These are phyloP conservation scores for Euphorbia pulcherrima DNA, from an alignment of 345 rosid species.

Conservation along the genomic window DNA sequence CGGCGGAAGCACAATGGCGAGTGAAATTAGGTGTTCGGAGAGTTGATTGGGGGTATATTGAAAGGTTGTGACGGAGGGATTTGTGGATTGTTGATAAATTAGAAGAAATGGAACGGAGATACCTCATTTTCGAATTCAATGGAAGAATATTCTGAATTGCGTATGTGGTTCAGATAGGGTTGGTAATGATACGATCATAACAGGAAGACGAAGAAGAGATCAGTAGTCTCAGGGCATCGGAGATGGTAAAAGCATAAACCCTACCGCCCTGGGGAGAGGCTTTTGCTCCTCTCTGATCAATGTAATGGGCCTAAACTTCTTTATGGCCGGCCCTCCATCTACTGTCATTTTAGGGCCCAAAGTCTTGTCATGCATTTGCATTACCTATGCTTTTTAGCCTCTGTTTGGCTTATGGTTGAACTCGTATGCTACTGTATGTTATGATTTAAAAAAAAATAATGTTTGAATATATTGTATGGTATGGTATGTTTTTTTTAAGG, in stretches of 20 bases:
- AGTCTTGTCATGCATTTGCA: too few species aligned
- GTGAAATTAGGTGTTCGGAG: not conserved
- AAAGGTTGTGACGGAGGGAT: constrained; percentile 14
- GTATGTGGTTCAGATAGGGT: not conserved
- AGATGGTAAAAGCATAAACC: constrained; percentile 8
- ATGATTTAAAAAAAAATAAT: too few species aligned
- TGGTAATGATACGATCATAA: not conserved
- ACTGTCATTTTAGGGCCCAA: not conserved
- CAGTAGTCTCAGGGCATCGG: not conserved
- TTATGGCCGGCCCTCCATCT: not conserved
- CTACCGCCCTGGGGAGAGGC: not conserved
- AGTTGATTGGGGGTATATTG: not conserved
- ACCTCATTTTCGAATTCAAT: constrained; percentile 32
- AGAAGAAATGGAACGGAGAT: constrained; percentile 41
- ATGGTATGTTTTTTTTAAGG: too few species aligned
- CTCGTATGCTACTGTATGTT: too few species aligned
- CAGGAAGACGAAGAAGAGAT: not conserved
- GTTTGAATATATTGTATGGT: too few species aligned
- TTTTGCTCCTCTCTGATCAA: not conserved
- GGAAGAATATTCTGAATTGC: not conserved
- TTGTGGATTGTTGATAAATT: constrained; percentile 31
- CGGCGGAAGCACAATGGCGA: constrained; percentile 11
- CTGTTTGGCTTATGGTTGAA: too few species aligned
- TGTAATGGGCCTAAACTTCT: not conserved
- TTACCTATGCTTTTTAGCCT: too few species aligned